Percentiles rank a stretch among this genome's conserved stretches.
phyloP scores from a whole-genome alignment of 2,329 filamentous ascomycete genomes.

The Penicillium sp. region DNA sequence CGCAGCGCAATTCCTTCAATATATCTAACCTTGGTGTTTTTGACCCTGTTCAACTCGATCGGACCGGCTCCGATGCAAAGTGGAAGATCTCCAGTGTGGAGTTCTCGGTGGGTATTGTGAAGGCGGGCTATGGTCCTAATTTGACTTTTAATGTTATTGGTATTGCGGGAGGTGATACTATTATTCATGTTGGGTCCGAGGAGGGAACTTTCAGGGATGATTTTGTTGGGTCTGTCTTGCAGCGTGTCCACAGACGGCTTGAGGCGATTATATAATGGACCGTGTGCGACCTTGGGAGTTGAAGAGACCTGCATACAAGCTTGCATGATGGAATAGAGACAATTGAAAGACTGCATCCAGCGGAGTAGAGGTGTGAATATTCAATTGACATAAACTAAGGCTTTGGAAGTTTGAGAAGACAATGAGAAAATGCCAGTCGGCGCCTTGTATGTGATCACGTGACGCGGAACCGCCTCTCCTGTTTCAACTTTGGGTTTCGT shows the following conservation, averaged over 20 bases:
- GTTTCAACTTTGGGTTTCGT: slow-evolving; percentile 9
- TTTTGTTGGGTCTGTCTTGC: too few species aligned
- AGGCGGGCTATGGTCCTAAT: not conserved
- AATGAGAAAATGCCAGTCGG: not conserved
- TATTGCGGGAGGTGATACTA: not conserved
- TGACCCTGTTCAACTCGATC: not conserved
- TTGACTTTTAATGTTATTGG: slow-evolving; percentile 2
- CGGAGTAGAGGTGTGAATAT: too few species aligned
- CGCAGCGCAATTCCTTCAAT: not conserved
- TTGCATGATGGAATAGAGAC: not conserved
- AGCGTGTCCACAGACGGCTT: too few species aligned
- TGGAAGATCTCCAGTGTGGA: slow-evolving; percentile 6
- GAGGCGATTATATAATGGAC: not conserved
- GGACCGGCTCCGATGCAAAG: not conserved
- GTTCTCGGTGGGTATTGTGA: not conserved
- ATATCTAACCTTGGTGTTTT: slow-evolving; percentile 7
- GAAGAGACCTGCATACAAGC: not conserved
- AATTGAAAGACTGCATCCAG: too few species aligned
- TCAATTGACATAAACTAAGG: not conserved
- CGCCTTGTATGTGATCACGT: slow-evolving; percentile 16
- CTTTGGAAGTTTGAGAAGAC: not conserved
- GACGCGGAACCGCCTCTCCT: slow-evolving; percentile 3
- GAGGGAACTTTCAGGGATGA: too few species aligned
- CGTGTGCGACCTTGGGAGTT: not conserved
- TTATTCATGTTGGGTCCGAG: not conserved